Conservation (phyloP, 371 early-diverging fungal genomes). For the Synchytrium microbalum region DNA sequence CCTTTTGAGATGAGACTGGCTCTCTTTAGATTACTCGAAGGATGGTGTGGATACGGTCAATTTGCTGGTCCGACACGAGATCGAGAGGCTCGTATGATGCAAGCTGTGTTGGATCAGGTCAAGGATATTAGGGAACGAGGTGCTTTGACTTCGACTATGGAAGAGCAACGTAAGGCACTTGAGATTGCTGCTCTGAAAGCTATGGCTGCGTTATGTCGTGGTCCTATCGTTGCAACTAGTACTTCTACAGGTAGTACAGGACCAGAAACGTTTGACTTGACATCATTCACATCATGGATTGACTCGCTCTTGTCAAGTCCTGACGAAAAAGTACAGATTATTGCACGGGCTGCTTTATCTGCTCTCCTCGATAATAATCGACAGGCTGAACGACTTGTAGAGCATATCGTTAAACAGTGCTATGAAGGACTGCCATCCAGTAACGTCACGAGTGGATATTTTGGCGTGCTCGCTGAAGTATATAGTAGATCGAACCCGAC, state of each 20-base stretch:
- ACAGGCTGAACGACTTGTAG: conserved; percentile 54
- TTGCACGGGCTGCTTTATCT: conserved; percentile 42
- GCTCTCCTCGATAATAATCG: conserved; percentile 63
- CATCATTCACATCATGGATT: conserved; percentile 53
- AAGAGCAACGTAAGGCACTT: conserved; percentile 65
- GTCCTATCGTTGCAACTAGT: conserved; percentile 21
- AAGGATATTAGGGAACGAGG: conserved; percentile 64
- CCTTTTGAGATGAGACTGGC: conserved; percentile 63
- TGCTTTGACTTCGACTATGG: conserved; percentile 54
- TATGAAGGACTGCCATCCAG: conserved; percentile 45
- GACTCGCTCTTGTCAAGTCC: conserved; percentile 62
- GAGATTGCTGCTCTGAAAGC: conserved; percentile 74
- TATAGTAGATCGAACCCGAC: conserved; percentile 36
- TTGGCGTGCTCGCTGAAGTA: conserved; percentile 63
- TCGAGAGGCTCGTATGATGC: conserved; percentile 67
- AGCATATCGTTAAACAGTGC: conserved; percentile 59
- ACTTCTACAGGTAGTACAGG: conserved; percentile 2
- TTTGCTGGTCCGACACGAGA: conserved; percentile 54
- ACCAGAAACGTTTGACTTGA: conserved; percentile 34
- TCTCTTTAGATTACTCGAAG: conserved; percentile 77
- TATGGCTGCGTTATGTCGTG: conserved; percentile 80
- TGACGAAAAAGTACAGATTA: conserved; percentile 48
- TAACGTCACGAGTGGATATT: conserved; percentile 60
- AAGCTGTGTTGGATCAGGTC: conserved; percentile 61
- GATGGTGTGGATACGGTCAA: conserved; percentile 87